A percentile compares a stretch with the other conserved stretches of the same genome.
Conservation (phyloP, 257 asterid genomes). For the Primulina huaijiensis region DNA sequence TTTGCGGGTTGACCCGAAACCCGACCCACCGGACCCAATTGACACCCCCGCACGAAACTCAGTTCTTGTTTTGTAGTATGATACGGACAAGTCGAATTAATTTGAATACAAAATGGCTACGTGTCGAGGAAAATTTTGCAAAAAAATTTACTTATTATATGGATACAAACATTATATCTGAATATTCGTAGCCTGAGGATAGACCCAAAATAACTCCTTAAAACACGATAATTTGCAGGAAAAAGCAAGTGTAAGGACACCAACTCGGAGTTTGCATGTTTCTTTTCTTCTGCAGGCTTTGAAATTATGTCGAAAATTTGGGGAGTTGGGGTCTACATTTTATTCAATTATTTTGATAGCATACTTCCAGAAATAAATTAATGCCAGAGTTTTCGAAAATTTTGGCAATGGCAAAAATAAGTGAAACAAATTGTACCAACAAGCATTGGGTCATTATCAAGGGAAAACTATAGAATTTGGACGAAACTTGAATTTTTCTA, state of each 20-base stretch:
- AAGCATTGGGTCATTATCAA: background rate
- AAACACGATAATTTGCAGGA: background rate
- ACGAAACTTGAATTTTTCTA: no score
- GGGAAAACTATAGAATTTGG: background rate
- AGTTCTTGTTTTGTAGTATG: background rate
- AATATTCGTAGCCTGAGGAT: background rate
- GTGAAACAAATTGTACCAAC: background rate
- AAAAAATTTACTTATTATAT: no score
- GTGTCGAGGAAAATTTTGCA: background rate
- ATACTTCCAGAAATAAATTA: no score
- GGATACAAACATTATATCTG: background rate
- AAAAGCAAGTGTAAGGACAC: background rate
- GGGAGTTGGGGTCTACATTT: background rate
- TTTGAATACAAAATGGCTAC: no score
- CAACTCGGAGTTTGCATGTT: background rate
- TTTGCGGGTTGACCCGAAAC: no score
- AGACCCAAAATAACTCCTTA: background rate
- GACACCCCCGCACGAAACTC: background rate
- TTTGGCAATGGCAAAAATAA: background rate
- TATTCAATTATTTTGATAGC: background rate
- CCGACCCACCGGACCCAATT: no score
- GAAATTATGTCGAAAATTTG: background rate
- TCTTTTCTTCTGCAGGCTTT: background rate
- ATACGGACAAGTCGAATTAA: no score
- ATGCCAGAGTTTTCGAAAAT: background rate